A percentile compares a stretch with the other conserved stretches of the same genome.
Conservation (phyloP, 1,139 yeast species). For the Suhomyces bokatorum region DNA sequence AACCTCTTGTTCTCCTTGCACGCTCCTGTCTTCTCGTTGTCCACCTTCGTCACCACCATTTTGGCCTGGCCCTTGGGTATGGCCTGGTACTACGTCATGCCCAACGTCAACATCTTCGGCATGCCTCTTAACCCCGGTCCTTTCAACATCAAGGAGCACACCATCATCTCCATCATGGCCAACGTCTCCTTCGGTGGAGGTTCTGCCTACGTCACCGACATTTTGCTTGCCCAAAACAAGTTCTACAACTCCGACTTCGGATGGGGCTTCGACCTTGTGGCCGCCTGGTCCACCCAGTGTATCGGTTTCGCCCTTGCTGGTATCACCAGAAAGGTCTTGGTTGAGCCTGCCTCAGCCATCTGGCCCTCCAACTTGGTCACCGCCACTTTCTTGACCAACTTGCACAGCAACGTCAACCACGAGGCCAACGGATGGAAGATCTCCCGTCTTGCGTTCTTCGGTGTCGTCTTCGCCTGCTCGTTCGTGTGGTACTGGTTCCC, state of each 20-base stretch:
- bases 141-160: constrained; percentile 65
- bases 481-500: constrained; percentile 47
- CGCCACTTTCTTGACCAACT: constrained; percentile 53
- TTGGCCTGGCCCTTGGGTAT: constrained; percentile 65
- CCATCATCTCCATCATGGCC: constrained; percentile 63
- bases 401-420: constrained; percentile 62
- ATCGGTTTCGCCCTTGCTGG: constrained; percentile 71
- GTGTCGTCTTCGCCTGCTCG: constrained; percentile 26
- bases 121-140: constrained; percentile 58
- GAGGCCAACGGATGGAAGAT: constrained; percentile 46
- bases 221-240: constrained; percentile 54
- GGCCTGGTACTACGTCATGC: constrained; percentile 50
- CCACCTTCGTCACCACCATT: constrained; percentile 58
- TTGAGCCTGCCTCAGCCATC: constrained; percentile 61
- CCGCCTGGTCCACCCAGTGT: constrained; percentile 57
- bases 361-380: constrained; percentile 65
- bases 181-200: constrained; percentile 60
- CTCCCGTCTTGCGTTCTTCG: constrained; percentile 38
- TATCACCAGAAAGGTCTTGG: constrained; percentile 53
- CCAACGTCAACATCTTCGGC: constrained; percentile 47
- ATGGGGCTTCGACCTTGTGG: constrained; percentile 52
- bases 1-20: constrained; percentile 63
- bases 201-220: constrained; percentile 62
- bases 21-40: constrained; percentile 53
- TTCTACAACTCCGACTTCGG: constrained; percentile 52